Conservation (phyloP, 331 rosid genomes). For the Malus hybrid region DNA sequence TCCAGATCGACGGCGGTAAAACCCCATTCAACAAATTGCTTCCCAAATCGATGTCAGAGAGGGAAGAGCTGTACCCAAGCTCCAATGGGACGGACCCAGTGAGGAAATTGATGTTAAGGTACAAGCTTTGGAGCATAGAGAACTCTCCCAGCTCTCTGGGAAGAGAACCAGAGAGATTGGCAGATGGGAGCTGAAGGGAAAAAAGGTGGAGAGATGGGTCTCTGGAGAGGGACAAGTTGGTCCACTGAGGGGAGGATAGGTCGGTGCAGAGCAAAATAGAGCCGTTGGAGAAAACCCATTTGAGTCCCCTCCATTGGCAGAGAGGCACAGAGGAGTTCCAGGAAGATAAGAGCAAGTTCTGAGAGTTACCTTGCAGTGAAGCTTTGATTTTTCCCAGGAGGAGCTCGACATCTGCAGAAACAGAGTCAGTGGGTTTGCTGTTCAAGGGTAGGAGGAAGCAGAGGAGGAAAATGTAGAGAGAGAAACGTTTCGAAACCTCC, state of each 20-base stretch:
- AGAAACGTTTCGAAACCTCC: slow-evolving; percentile 35
- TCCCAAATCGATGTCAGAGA: slow-evolving; percentile 70
- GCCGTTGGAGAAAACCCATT: slow-evolving; percentile 74
- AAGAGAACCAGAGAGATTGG: slow-evolving; percentile 86
- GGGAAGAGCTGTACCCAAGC: slow-evolving; percentile 75
- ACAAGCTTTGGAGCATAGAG: slow-evolving; percentile 71
- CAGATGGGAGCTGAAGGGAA: slow-evolving; percentile 89
- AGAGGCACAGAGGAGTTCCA: slow-evolving; percentile 76
- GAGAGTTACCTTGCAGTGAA: slow-evolving; percentile 61
- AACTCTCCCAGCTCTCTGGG: slow-evolving; percentile 83
- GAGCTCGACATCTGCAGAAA: slow-evolving; percentile 64
- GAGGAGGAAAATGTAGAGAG: slow-evolving; percentile 28
- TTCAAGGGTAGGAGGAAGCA: slow-evolving; percentile 15
- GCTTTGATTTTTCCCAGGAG: slow-evolving; percentile 61
- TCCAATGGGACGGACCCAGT: slow-evolving; percentile 73
- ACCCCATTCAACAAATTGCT: slow-evolving; percentile 48
- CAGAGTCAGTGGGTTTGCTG: slow-evolving; percentile 9
- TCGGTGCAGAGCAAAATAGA: slow-evolving; percentile 51
- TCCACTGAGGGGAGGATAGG: slow-evolving; percentile 75
- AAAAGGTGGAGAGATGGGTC: slow-evolving; percentile 70
- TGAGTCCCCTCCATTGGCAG: slow-evolving; percentile 97
- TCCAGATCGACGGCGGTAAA: slow-evolving; percentile 82
- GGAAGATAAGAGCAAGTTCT: slow-evolving; percentile 63
- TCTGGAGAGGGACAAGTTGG: slow-evolving; percentile 54
- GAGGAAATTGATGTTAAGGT: slow-evolving; percentile 67